Conservation (phyloP, 345 rosid genomes). For the Physaria fendleri region DNA sequence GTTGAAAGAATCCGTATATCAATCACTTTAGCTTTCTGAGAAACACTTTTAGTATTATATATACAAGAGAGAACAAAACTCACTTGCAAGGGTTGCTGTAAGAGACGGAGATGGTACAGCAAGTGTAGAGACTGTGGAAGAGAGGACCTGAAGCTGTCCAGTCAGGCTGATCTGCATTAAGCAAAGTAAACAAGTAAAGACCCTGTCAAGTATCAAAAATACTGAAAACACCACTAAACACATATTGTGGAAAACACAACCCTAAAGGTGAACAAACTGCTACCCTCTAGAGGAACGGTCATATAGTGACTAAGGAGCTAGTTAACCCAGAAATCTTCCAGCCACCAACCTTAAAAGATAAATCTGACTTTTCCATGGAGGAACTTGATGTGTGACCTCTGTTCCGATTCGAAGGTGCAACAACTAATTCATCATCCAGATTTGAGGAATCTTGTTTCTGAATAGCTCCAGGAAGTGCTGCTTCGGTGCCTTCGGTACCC, state of each 20-base stretch:
- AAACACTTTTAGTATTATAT: neutral
- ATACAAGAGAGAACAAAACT: conserved; percentile 38
- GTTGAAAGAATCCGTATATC: conserved; percentile 24
- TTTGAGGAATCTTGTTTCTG: conserved; percentile 26
- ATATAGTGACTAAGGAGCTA: conserved; percentile 13
- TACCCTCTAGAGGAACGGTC: conserved; percentile 7
- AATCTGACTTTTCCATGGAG: conserved; percentile 28
- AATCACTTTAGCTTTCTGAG: conserved; percentile 7
- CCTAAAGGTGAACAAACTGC: conserved; percentile 15
- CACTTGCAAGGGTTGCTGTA: conserved; percentile 90
- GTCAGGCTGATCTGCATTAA: conserved; percentile 64
- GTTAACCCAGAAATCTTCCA: conserved; percentile 9
- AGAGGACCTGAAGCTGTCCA: conserved; percentile 95
- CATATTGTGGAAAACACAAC: conserved; percentile 5
- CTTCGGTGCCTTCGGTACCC: conserved; percentile 27
- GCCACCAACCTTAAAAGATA: conserved; percentile 63
- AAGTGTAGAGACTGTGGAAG: conserved; percentile 84
- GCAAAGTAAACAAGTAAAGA: conserved; percentile 17
- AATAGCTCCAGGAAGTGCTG: conserved; percentile 22
- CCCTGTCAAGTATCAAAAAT: conserved; percentile 7
- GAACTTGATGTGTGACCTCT: conserved; percentile 36
- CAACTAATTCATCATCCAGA: conserved; percentile 26
- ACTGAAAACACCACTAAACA: neutral
- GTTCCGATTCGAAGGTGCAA: conserved; percentile 31
- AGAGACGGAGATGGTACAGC: conserved; percentile 94